Evolutionary conservation across 2,329 filamentous ascomycete species (phyloP).

Genomic region (Aspergillus aculeatus): DNA sequence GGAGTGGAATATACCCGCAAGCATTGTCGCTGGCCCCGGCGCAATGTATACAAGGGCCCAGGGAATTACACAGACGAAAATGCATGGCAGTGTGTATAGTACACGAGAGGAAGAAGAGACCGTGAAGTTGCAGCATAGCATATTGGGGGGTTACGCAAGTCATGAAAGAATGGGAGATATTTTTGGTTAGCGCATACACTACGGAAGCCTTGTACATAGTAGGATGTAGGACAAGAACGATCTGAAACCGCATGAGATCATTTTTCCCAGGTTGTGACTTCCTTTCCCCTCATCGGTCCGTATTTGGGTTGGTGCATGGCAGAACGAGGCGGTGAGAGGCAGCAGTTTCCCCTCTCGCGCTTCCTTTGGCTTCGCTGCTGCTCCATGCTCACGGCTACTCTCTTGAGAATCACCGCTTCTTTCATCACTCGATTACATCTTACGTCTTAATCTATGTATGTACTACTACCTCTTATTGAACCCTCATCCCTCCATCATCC

Average conservation of each 20-base stretch:
- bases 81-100: slow-evolving; percentile 34
- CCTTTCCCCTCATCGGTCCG: too few species aligned
- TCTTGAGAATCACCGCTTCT: background rate
- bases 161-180: too few species aligned
- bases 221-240: background rate
- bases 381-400: background rate
- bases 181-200: too few species aligned
- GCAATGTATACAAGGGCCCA: slow-evolving; percentile 33
- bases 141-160: too few species aligned
- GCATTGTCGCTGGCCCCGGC: slow-evolving; percentile 46
- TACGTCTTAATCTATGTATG: background rate
- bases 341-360: slow-evolving; percentile 6
- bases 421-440: background rate
- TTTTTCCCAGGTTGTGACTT: background rate
- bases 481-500: background rate
- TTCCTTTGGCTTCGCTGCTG: background rate
- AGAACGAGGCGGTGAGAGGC: slow-evolving; percentile 9
- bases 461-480: background rate
- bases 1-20: slow-evolving; percentile 46
- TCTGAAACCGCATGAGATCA: background rate
- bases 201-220: background rate
- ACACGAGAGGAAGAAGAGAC: background rate
- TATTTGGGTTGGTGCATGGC: slow-evolving; percentile 5
- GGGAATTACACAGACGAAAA: slow-evolving; percentile 35
- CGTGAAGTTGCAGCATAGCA: too few species aligned